Percentiles rank a stretch among this genome's conserved stretches.
Conservation (phyloP, 441 rosid species). For the Erodium moschatum region DNA sequence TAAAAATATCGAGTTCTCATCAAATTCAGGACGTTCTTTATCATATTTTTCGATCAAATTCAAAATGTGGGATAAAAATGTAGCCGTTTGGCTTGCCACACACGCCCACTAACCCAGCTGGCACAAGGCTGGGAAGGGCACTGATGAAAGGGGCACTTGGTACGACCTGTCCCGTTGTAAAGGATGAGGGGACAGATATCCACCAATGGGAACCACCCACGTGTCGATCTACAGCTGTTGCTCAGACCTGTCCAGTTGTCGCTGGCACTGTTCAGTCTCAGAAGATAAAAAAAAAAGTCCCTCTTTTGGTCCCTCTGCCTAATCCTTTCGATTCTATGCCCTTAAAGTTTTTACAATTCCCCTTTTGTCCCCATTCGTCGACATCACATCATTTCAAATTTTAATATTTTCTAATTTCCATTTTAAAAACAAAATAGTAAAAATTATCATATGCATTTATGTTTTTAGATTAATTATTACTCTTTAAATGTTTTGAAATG, state of each 20-base stretch:
- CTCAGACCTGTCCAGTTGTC: slow-evolving; percentile 38
- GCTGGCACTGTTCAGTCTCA: slow-evolving; percentile 17
- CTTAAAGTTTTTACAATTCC: background rate
- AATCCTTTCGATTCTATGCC: background rate
- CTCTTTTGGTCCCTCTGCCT: slow-evolving; percentile 21
- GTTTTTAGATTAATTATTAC: too few species aligned
- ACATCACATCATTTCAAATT: background rate
- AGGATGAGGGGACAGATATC: slow-evolving; percentile 5
- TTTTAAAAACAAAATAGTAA: too few species aligned
- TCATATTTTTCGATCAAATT: too few species aligned
- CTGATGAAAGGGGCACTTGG: background rate
- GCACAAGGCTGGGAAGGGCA: slow-evolving; percentile 27
- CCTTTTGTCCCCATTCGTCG: background rate
- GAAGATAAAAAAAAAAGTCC: slow-evolving; percentile 18
- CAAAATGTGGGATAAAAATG: too few species aligned
- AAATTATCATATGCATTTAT: too few species aligned
- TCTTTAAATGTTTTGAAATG: too few species aligned
- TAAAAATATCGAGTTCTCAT: too few species aligned
- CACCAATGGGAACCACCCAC: slow-evolving; percentile 15
- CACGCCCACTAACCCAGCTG: slow-evolving; percentile 33
- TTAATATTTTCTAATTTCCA: background rate
- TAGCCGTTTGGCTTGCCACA: too few species aligned
- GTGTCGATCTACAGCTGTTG: slow-evolving; percentile 35
- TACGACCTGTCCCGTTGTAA: slow-evolving; percentile 22
- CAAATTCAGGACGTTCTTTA: too few species aligned